Percentiles rank a stretch among this genome's conserved stretches.
Evolutionary conservation across 495 filamentous ascomycete genomes (phyloP).

Genomic region (Xylaria flabelliformis): DNA sequence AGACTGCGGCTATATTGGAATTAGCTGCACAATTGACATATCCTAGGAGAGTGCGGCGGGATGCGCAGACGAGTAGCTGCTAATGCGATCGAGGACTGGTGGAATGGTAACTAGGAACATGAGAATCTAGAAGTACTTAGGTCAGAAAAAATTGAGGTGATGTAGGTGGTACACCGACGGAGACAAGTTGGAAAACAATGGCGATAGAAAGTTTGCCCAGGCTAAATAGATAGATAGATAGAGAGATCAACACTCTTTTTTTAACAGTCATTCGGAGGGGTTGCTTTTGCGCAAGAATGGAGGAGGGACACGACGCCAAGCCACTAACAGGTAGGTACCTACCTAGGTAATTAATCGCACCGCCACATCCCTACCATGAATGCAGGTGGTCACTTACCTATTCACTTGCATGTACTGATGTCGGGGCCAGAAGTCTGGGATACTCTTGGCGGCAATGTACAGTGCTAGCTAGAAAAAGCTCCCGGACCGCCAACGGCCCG

Average conservation of each 20-base stretch:
- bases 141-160: neutral
- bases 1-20: conserved; percentile 7
- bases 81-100: neutral
- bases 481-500: too few species aligned
- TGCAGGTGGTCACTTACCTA: neutral
- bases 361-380: conserved; percentile 17
- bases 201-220: neutral
- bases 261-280: conserved; percentile 17
- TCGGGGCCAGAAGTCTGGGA: too few species aligned
- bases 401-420: neutral
- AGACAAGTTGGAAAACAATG: neutral
- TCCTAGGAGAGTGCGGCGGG: neutral
- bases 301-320: conserved; percentile 24
- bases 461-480: too few species aligned
- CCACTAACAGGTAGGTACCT: neutral
- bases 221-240: neutral
- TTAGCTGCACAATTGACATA: conserved; percentile 17
- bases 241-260: neutral
- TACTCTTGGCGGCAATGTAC: too few species aligned
- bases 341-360: neutral
- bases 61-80: conserved; percentile 1
- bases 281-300: conserved; percentile 14
- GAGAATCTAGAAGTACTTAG: neutral
- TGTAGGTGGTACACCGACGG: neutral
- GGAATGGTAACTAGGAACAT: neutral